Conservation (phyloP, 768 basidiomycete species). For the Hygrophorus pudorinus region DNA sequence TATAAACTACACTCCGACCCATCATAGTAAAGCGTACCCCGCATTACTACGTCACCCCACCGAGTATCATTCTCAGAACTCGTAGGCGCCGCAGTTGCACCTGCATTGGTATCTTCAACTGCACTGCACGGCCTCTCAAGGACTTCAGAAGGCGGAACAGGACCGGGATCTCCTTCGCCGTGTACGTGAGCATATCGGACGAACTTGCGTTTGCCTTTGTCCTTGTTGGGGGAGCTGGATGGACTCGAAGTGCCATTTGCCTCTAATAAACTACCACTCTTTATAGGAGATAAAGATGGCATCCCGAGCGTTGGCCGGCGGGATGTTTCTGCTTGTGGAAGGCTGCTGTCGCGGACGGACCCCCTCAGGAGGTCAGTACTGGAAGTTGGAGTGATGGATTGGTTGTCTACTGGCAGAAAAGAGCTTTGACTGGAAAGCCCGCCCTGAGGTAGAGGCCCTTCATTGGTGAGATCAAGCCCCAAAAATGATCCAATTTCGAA, state of each 20-base stretch:
- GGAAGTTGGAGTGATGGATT: constrained; percentile 7
- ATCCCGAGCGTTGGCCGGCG: constrained; percentile 13
- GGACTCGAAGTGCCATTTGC: background rate
- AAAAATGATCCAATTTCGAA: constrained; percentile 75
- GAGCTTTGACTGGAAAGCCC: background rate
- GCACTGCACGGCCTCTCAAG: constrained; percentile 49
- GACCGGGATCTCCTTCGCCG: constrained; percentile 12
- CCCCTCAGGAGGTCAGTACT: constrained; percentile 11
- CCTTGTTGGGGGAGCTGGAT: background rate
- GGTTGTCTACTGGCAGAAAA: background rate
- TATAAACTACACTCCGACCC: constrained; percentile 4
- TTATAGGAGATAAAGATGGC: constrained; percentile 9
- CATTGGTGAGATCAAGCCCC: constrained; percentile 51
- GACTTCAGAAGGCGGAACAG: constrained; percentile 54
- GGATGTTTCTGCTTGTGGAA: constrained; percentile 4
- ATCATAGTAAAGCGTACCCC: constrained; percentile 42
- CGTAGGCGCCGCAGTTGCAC: constrained; percentile 30
- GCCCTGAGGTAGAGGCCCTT: constrained; percentile 11
- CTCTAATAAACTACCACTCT: background rate
- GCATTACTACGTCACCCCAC: constrained; percentile 53
- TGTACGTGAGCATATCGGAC: constrained; percentile 30
- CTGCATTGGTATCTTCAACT: constrained; percentile 55
- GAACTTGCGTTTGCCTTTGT: constrained; percentile 11
- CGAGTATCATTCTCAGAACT: constrained; percentile 15
- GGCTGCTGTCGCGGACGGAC: constrained; percentile 2